phyloP scores from a whole-genome alignment of 139 green algal species.

The Chlamydomonas asymmetrica region DNA sequence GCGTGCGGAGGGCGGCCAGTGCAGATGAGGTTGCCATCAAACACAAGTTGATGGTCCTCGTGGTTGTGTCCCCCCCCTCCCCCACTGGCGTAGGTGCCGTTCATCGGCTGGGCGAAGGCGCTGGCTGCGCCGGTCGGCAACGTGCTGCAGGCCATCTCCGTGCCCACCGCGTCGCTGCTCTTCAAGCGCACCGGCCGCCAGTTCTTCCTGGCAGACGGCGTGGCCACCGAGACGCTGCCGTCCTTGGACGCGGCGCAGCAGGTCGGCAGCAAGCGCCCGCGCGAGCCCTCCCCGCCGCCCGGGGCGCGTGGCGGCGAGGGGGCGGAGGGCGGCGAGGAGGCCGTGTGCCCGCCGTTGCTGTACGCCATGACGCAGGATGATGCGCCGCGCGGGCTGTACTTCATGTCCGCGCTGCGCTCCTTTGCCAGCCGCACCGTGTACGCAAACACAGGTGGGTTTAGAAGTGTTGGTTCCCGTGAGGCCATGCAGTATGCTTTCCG shows the following conservation, averaged over 20 bases:
- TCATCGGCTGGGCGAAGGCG: conserved; percentile 59
- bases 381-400: conserved; percentile 45
- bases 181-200: conserved; percentile 54
- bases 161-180: conserved; percentile 34
- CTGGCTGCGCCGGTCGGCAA: conserved; percentile 40
- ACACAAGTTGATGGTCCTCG: no score
- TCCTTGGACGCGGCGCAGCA: neutral
- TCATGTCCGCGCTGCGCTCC: conserved; percentile 59
- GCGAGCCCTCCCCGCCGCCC: no score
- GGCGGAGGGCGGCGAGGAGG: no score
- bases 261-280: no score
- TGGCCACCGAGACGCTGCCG: neutral
- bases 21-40: no score
- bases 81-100: conserved; percentile 77
- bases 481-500: no score
- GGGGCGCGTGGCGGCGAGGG: no score
- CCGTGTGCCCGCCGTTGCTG: conserved; percentile 39
- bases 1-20: no score
- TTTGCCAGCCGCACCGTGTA: conserved; percentile 74
- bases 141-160: conserved; percentile 34
- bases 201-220: conserved; percentile 54
- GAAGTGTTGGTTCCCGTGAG: no score
- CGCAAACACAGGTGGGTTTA: conserved; percentile 59
- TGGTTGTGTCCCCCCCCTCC: no score
- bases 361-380: conserved; percentile 60